These are phyloP conservation scores for Ogataea henricii DNA, from an alignment of 805 yeast species.

Conservation along the genomic window DNA sequence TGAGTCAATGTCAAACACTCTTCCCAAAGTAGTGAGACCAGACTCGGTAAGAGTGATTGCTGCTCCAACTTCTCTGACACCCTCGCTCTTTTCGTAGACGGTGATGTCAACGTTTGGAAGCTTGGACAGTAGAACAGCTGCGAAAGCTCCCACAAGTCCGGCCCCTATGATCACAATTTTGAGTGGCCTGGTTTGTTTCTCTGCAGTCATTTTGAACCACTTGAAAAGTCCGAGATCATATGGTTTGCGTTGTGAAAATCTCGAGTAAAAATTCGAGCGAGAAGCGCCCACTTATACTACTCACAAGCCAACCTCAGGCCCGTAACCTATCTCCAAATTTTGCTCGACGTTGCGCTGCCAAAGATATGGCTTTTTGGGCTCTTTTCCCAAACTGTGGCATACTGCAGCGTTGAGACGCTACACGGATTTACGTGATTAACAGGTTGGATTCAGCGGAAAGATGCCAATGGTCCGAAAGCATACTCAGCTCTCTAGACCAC, in stretches of 20 bases:
- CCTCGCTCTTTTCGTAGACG: constrained; percentile 12
- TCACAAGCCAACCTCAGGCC: neutral
- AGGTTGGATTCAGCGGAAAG: no score
- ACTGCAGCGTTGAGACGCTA: neutral
- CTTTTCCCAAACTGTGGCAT: constrained; percentile 5
- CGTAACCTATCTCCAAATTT: neutral
- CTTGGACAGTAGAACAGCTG: constrained; percentile 7
- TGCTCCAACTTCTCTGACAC: constrained; percentile 11
- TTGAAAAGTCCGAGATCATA: neutral
- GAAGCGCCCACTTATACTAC: neutral
- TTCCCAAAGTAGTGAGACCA: constrained; percentile 6
- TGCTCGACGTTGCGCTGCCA: neutral
- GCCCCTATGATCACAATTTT: constrained; percentile 12
- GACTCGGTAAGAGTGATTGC: constrained; percentile 12
- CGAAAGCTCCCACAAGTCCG: constrained; percentile 14
- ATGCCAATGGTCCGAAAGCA: no score
- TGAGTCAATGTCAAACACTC: constrained; percentile 6
- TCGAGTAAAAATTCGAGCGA: neutral
- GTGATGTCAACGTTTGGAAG: constrained; percentile 10
- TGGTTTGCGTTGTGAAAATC: neutral
- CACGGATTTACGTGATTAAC: neutral
- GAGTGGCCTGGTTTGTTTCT: constrained; percentile 3
- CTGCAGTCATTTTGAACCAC: constrained; percentile 3
- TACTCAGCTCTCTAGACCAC: no score
- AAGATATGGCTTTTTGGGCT: neutral